Evolutionary conservation across 768 basidiomycete genomes (phyloP).

Genomic region (Psilocybe cubensis): DNA sequence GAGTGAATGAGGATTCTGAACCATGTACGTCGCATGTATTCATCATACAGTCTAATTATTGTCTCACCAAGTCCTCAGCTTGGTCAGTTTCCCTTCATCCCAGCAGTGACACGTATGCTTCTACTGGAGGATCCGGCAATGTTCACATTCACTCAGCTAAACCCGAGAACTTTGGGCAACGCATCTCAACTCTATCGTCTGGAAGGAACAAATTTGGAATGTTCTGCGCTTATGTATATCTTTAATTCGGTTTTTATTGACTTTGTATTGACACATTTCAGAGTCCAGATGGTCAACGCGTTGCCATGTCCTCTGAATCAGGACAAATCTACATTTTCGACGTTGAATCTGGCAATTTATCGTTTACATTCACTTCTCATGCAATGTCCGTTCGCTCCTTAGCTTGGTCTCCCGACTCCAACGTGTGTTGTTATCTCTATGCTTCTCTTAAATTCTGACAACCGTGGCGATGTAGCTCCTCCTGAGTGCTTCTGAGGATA

Average conservation of each 20-base stretch:
- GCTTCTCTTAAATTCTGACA: neutral
- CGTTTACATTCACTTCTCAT: conserved; percentile 81
- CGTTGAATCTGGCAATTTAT: conserved; percentile 64
- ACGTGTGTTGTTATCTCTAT: conserved; percentile 52
- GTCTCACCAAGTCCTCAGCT: conserved; percentile 44
- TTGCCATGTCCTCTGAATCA: conserved; percentile 83
- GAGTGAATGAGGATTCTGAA: conserved; percentile 61
- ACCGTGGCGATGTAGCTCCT: conserved; percentile 58
- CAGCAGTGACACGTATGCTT: conserved; percentile 70
- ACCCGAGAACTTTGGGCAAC: conserved; percentile 66
- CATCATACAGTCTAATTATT: conserved; percentile 2
- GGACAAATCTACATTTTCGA: conserved; percentile 93
- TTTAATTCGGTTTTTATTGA: conserved; percentile 2
- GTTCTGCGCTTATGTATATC: conserved; percentile 66
- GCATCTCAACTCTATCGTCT: conserved; percentile 58
- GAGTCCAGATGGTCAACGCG: conserved; percentile 86
- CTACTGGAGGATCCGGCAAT: conserved; percentile 73
- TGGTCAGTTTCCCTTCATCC: conserved; percentile 89
- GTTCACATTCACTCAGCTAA: conserved; percentile 75
- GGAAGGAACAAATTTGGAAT: conserved; percentile 82
- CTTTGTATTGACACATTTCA: conserved; percentile 30
- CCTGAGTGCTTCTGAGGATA: conserved; percentile 91
- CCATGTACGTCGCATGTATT: conserved; percentile 55
- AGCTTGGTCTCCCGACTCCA: conserved; percentile 89
- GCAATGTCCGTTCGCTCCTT: conserved; percentile 88